Percentiles rank a stretch among this genome's conserved stretches.
Evolutionary conservation across 2,329 filamentous ascomycete genomes (phyloP).

Genomic region (Aspergillus japonicus): DNA sequence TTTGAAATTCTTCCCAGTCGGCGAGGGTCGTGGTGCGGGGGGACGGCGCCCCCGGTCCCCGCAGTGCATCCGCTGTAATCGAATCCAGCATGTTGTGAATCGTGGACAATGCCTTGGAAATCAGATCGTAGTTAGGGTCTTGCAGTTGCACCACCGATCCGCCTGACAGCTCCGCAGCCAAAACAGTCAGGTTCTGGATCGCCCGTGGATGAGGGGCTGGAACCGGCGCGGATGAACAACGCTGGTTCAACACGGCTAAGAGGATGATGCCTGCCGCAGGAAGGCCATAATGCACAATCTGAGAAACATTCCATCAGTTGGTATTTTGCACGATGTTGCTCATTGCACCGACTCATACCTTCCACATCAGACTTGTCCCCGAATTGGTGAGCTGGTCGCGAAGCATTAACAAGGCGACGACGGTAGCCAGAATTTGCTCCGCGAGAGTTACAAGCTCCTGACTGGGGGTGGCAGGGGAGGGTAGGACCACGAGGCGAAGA

Average conservation of each 20-base stretch:
- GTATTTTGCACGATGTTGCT: neutral
- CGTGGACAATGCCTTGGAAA: conserved; percentile 26
- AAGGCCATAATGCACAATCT: conserved; percentile 31
- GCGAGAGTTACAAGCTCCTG: conserved; percentile 26
- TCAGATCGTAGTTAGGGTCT: conserved; percentile 27
- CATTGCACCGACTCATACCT: conserved; percentile 14
- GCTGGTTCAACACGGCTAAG: conserved; percentile 27
- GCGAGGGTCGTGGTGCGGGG: too few relatives aligned
- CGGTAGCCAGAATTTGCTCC: conserved; percentile 27
- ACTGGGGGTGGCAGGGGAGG: conserved; percentile 27
- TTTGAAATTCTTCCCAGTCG: too few relatives aligned
- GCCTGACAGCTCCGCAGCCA: conserved; percentile 29
- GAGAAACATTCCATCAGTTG: neutral
- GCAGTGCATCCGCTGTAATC: neutral
- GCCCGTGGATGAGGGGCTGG: conserved; percentile 19
- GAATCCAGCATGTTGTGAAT: conserved; percentile 29
- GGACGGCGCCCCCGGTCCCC: too few relatives aligned
- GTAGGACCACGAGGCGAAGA: conserved; percentile 22
- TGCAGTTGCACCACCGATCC: conserved; percentile 25
- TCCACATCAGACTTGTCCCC: conserved; percentile 29
- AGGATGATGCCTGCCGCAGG: conserved; percentile 31
- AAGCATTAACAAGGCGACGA: conserved; percentile 28
- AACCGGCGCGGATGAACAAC: conserved; percentile 8
- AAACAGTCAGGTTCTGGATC: conserved; percentile 28
- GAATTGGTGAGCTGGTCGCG: conserved; percentile 30